Evolutionary conservation across 163 green algal genomes (phyloP), one percentile per base, ranked within the genome.

Genomic region (Coccomyxa subellipsoidea): DNA sequence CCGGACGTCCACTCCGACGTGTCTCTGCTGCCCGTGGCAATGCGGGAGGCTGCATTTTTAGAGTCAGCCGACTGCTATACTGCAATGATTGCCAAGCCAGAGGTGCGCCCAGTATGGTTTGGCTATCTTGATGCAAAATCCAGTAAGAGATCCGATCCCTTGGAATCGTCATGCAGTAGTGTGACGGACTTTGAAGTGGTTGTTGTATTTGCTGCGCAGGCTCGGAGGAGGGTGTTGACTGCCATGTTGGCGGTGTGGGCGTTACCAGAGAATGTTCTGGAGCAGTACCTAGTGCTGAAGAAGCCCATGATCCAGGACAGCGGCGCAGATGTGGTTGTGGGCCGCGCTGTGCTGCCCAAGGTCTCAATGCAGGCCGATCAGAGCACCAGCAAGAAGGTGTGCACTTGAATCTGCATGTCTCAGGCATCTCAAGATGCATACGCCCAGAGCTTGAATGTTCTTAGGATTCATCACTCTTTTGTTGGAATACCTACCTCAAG

Each of bases 21-120:
- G 37, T n/a, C 76, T 6, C 38, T 9, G 32, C 39, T 86, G 34
- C 84, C 84, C 21, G 34, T 86, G 38, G 69, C 85, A 34, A 37
- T 95, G 27, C 85, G 92, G 23, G 82, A 90, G 40, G 93, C 92
- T 25, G 93, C 89, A 0, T 96, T 95, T 78, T 38, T 85, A 15
- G 93, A 98, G 87, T 87, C 88, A 0, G 88, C 87, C 18, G 95
- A 98, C 83, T 91, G 92, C 80, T 95, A 97, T 40, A 88, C 85
- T 9, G 94, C 88, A 0, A 86, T 92, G 38, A 81, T 98, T 36
- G 73, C 92, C 4, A 77, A 78, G 1, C 54, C 36, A 23, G 78
- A 91, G 81, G 88, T 84, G 36, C 37, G 54, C n/a, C n/a, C n/a
- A n/a, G n/a, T n/a, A n/a, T n/a, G n/a, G n/a, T n/a, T n/a, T n/a